Conservation (phyloP, 805 yeast genomes). For the Lachancea fermentati region DNA sequence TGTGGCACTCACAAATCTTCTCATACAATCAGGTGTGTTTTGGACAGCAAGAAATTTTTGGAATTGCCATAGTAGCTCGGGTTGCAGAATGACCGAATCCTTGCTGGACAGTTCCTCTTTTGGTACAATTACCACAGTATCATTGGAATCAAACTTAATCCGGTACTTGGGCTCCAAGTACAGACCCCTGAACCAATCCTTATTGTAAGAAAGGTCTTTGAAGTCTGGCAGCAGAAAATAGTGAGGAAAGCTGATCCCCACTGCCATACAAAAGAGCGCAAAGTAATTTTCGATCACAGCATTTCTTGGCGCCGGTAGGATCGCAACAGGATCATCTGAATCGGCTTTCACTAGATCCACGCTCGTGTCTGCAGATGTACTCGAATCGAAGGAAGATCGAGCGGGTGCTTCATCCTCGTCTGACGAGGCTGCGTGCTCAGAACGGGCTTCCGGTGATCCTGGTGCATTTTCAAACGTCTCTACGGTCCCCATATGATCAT, state of each 20-base stretch:
- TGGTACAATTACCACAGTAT: slow-evolving; percentile 9
- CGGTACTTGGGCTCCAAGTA: slow-evolving; percentile 11
- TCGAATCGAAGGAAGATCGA: background rate
- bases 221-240: slow-evolving; percentile 22
- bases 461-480: background rate
- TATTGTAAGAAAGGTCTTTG: slow-evolving; percentile 18
- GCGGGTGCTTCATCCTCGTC: too few species aligned
- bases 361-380: background rate
- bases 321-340: slow-evolving; percentile 19
- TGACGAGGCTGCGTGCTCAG: too few species aligned
- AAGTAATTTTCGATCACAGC: slow-evolving; percentile 27
- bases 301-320: slow-evolving; percentile 23
- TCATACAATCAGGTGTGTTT: slow-evolving; percentile 17
- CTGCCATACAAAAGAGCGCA: slow-evolving; percentile 23
- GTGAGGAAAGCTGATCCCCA: slow-evolving; percentile 24
- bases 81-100: slow-evolving; percentile 14
- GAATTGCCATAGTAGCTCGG: slow-evolving; percentile 26
- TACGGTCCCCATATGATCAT: background rate
- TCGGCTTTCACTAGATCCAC: slow-evolving; percentile 1
- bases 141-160: slow-evolving; percentile 6
- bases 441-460: too few species aligned
- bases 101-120: slow-evolving; percentile 9
- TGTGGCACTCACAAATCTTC: slow-evolving; percentile 22
- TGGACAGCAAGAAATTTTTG: slow-evolving; percentile 24
- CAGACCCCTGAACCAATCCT: slow-evolving; percentile 25